Evolutionary conservation across 2,329 filamentous ascomycete genomes (phyloP).

Genomic region (Penicillium capsulatum): DNA sequence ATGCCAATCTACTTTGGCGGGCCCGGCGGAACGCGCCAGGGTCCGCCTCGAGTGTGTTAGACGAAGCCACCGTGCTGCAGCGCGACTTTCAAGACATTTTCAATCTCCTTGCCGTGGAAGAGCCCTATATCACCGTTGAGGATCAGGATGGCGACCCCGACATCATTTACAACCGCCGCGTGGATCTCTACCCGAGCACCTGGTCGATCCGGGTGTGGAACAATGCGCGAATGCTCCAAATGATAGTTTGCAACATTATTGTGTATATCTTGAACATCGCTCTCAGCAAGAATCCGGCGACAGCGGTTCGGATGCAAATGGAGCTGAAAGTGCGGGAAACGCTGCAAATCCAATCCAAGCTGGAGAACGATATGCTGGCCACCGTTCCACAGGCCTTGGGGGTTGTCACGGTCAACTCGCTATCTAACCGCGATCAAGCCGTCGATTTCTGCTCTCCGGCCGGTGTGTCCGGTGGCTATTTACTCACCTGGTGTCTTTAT

Average conservation of each 20-base stretch:
- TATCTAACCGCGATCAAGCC: background rate
- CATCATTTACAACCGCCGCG: conserved; percentile 12
- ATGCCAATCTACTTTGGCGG: conserved; percentile 10
- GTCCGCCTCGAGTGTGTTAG: conserved; percentile 9
- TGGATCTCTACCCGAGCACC: conserved; percentile 12
- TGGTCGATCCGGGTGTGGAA: conserved; percentile 25
- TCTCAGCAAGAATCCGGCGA: conserved; percentile 5
- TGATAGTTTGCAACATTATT: conserved; percentile 18
- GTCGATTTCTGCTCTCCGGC: conserved; percentile 1
- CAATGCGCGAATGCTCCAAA: conserved; percentile 16
- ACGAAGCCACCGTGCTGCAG: conserved; percentile 12
- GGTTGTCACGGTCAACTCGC: conserved; percentile 7
- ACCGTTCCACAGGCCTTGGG: conserved; percentile 21
- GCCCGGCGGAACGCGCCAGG: background rate
- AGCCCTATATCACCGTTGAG: conserved; percentile 13
- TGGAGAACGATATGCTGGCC: conserved; percentile 19
- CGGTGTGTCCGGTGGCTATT: conserved; percentile 14
- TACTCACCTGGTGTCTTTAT: conserved; percentile 17
- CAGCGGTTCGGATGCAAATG: background rate
- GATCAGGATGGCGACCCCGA: conserved; percentile 1
- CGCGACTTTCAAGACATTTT: conserved; percentile 5
- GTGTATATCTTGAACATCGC: conserved; percentile 13
- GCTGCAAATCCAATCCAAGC: conserved; percentile 8
- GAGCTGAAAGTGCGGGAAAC: conserved; percentile 8
- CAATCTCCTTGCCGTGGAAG: conserved; percentile 6